Evolutionary conservation across 2,329 filamentous ascomycete genomes (phyloP), one percentile per base, ranked within the genome.

Genomic region (Decorospora gaudefroyi): DNA sequence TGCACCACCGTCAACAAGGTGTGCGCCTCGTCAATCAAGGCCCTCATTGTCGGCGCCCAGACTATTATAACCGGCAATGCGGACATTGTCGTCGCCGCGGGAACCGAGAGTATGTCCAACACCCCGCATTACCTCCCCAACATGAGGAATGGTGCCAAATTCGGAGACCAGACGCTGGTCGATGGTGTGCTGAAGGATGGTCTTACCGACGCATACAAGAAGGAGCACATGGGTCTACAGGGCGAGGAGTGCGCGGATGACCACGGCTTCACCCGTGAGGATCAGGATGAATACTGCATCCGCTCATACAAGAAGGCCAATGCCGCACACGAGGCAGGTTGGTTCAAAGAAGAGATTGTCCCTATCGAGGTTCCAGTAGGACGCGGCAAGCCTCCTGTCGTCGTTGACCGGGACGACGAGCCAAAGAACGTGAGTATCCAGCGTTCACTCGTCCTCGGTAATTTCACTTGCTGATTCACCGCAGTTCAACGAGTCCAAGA

Each of bases 1-100:
- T 88, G 86, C 75, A 99, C 93, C 31, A 95, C 91, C 38, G 83
- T 99, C 68, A 99, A 99, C 86, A 99, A 99, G 79, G 93, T 99
- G 70, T 99, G 93, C 81, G 93, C 93, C 55, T 96, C 91, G 7
- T 86, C 87, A 30, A 78, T 96, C 70, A 99, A 99, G 80, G 89
- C 93, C 60, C 86, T 99, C 68, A 90, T 96, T 57, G 81, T 99
- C 49, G 93, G 88, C 60, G 89, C 92, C 37, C 93, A 97, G 76
- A 96, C 92, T 64, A 99, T 99, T 77, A 90, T 97, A 72, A 95
- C 91, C 40, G 92, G 93, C 60, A 96, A 90, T 70, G 92, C 92
- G 55, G 86, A 89, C 61, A 86, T 96, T 57, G 85, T 99, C 55
- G 90, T 99, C 48, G 93, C 91, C 56, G 93, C 91, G 68, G 93